phyloP scores from a whole-genome alignment of 106 monocot genomes.

The Apostasia ramifera region DNA sequence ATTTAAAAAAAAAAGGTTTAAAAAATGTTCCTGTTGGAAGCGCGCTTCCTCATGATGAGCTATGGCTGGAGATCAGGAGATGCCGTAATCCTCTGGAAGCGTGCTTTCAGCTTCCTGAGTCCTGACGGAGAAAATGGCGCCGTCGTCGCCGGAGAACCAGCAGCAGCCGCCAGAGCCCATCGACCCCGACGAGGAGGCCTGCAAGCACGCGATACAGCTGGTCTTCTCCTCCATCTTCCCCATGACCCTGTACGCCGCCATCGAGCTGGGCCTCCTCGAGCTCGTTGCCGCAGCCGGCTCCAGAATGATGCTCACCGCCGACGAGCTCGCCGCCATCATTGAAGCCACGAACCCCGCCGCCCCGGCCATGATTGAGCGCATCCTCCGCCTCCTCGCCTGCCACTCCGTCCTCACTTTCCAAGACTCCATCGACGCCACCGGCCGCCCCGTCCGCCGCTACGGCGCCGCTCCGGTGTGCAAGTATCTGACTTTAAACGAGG shows the following conservation, averaged over 20 bases:
- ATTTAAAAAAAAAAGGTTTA: no score
- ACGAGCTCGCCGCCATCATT: conserved; percentile 12
- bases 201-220: conserved; percentile 27
- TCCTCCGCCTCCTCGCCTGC: conserved; percentile 13
- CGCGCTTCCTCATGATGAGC: no score
- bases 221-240: conserved; percentile 20
- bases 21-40: no score
- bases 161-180: neutral
- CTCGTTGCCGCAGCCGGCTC: conserved; percentile 6
- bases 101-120: no score
- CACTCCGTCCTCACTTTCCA: conserved; percentile 7
- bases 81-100: no score
- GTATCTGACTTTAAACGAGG: no score
- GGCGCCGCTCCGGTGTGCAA: no score
- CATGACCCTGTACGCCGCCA: conserved; percentile 36
- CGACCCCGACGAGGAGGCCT: conserved; percentile 28
- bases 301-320: conserved; percentile 3
- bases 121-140: neutral
- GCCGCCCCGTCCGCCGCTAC: no score
- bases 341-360: neutral
- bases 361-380: conserved; percentile 5
- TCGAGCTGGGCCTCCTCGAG: conserved; percentile 19
- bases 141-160: neutral
- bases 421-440: neutral
- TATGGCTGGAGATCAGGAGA: no score